Evolutionary conservation across 1,284 basidiomycete species (phyloP).

Genomic region (Singerocomus inundabilis): DNA sequence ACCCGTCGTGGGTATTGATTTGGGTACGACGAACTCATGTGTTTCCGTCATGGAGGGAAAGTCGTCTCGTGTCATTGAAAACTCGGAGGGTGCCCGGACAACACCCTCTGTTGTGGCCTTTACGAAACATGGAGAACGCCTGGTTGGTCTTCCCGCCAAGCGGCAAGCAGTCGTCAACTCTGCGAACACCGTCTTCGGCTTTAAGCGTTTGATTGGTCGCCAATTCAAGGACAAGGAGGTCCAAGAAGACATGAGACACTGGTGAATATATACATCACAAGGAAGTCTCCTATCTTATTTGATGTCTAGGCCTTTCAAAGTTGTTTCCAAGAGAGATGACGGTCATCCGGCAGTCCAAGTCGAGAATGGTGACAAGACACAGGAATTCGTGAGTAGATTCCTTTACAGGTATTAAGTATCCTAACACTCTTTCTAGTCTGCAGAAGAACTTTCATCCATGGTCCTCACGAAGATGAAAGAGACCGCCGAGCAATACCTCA

Average conservation of each 20-base stretch:
- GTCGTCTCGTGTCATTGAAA: constrained; percentile 93
- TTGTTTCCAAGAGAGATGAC: constrained; percentile 64
- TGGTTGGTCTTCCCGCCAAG: constrained; percentile 96
- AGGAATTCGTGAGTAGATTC: constrained; percentile 56
- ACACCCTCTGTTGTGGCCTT: constrained; percentile 99
- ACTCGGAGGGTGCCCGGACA: constrained; percentile 95
- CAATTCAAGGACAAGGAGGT: constrained; percentile 94
- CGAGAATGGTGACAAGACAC: constrained; percentile 70
- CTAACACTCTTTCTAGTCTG: constrained; percentile 46
- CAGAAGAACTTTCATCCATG: constrained; percentile 85
- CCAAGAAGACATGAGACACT: constrained; percentile 84
- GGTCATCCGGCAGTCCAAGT: constrained; percentile 78
- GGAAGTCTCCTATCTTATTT: neutral
- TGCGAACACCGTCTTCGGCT: constrained; percentile 91
- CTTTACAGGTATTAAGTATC: neutral
- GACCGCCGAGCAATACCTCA: constrained; percentile 90
- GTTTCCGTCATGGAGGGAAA: constrained; percentile 96
- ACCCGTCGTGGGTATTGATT: constrained; percentile 81
- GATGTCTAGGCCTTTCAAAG: constrained; percentile 70
- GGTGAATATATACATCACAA: constrained; percentile 39
- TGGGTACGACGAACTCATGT: constrained; percentile 91
- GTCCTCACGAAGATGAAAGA: constrained; percentile 93
- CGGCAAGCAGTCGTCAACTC: constrained; percentile 97
- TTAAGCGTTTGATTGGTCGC: constrained; percentile 96
- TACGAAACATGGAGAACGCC: constrained; percentile 91